phyloP scores from a whole-genome alignment of 495 filamentous ascomycete genomes.

The Cudoniella acicularis region DNA sequence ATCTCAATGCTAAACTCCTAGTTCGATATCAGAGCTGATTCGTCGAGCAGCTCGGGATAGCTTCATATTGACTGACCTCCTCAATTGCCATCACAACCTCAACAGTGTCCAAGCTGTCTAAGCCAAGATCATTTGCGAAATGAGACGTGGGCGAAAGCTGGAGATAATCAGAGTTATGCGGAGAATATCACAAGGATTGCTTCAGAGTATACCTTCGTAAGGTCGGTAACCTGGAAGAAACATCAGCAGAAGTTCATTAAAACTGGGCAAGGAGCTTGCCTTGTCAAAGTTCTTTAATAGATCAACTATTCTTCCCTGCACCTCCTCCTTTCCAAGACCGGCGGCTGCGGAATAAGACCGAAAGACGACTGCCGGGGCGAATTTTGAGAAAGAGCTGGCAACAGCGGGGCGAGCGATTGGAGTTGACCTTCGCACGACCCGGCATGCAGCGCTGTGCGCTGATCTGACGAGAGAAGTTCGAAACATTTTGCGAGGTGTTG shows the following conservation, averaged over 20 bases:
- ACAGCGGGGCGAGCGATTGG: conserved; percentile 54
- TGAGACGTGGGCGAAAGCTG: conserved; percentile 79
- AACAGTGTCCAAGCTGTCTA: conserved; percentile 96
- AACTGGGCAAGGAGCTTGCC: conserved; percentile 69
- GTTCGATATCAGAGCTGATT: too few species aligned
- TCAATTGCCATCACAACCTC: conserved; percentile 99
- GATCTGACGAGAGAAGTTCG: conserved; percentile 74
- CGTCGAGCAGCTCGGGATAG: too few species aligned
- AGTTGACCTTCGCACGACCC: conserved; percentile 50
- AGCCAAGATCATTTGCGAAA: conserved; percentile 92
- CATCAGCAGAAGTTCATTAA: conserved; percentile 91
- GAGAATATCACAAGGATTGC: too few species aligned
- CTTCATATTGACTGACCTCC: conserved; percentile 63
- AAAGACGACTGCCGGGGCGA: conserved; percentile 53
- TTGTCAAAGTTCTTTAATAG: conserved; percentile 95
- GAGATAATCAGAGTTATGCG: conserved; percentile 10
- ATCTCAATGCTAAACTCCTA: conserved; percentile 99
- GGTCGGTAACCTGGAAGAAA: conserved; percentile 66
- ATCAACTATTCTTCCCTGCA: conserved; percentile 89
- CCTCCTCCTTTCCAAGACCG: conserved; percentile 73
- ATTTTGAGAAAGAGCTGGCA: conserved; percentile 52
- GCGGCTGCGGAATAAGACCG: conserved; percentile 84
- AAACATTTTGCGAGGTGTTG: conserved; percentile 63
- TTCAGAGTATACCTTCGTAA: conserved; percentile 65
- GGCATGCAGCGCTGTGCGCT: conserved; percentile 46